Base-by-base conservation (phyloP, 2,329 filamentous ascomycete genomes). In the Acrodontium crateriforme region DNA sequence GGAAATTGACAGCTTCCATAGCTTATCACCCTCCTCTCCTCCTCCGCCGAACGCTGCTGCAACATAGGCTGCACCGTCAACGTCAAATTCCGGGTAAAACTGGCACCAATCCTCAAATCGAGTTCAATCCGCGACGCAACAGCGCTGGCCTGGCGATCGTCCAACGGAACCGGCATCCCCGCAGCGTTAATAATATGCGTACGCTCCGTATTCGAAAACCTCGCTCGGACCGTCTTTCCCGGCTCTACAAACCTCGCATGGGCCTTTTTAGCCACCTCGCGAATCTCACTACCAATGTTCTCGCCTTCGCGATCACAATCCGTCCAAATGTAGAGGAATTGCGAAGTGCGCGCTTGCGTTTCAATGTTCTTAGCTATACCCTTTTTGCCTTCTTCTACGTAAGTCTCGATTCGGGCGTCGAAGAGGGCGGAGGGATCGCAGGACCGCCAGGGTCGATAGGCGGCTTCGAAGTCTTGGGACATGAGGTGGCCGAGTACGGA, bases 231-330 rank as follows among this genome's bases (percentile, higher is more conserved):
- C 32, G 94, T 71, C 36, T 83, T 67, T 9, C 48, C 49, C 6
- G 47, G 38, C n/a, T 47, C 30, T 6, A 18, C 33, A 22, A 98
- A 74, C 2, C 62, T 62, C 7, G 65, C 55, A 38, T 94, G 95
- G 7, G 71, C 76, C 45, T 74, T 73, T 25, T 65, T 62, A 4
- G 89, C 89, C 33, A 87, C 77, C 28, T 79, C 70, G 24, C 83
- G 75, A 35, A 98, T 87, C 53, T 98, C 87, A 20, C 78, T 69
- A 5, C 89, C 89, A 41, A 98, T 98, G 49, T 95, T 80, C 53
- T 98, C 89, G 18, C 89, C 89, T 63, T 98, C 89, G 30, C 85
- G 74, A 63, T 98, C 89, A 55, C 89, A 95, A 65, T 98, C 89
- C 1, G 89, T 98, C 89, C 89, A 98, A 44, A 98, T 94, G 54